Conservation (phyloP, 805 yeast species). For the Starmera dryadoides region DNA sequence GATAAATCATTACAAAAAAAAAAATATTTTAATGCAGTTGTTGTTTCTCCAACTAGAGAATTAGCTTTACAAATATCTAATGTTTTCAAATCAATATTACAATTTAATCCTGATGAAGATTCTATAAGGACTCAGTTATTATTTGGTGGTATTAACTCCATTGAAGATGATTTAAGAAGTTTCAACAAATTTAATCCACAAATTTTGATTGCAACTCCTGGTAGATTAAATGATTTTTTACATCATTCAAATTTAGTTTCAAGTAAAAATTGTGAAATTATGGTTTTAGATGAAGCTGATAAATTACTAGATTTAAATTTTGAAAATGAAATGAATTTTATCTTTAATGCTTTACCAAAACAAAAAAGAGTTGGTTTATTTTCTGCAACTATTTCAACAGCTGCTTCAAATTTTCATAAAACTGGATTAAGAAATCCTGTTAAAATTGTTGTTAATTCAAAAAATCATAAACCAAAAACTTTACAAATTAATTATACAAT, state of each 20-base stretch:
- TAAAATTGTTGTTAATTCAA: constrained; percentile 67
- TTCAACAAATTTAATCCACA: constrained; percentile 57
- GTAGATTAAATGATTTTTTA: constrained; percentile 73
- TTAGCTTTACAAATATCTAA: constrained; percentile 62
- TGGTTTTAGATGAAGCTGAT: constrained; percentile 91
- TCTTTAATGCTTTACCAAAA: constrained; percentile 68
- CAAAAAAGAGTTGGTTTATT: constrained; percentile 92
- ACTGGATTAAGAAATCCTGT: constrained; percentile 95
- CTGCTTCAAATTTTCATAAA: constrained; percentile 70
- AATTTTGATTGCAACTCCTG: constrained; percentile 87
- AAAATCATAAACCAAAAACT: constrained; percentile 48
- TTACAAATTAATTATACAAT: constrained; percentile 56
- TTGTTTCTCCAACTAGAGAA: constrained; percentile 65
- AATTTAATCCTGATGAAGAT: constrained; percentile 45
- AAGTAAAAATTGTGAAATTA: constrained; percentile 58
- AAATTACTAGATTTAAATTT: constrained; percentile 75
- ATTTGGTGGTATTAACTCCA: constrained; percentile 55
- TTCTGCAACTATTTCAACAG: constrained; percentile 86
- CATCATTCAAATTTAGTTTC: constrained; percentile 44
- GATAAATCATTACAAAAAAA: constrained; percentile 22
- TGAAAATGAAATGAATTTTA: constrained; percentile 56
- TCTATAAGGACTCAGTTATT: constrained; percentile 49
- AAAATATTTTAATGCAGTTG: constrained; percentile 58
- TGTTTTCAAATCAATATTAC: constrained; percentile 56
- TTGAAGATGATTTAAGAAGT: constrained; percentile 62